Evolutionary conservation across 2,329 filamentous ascomycete genomes (phyloP).

Genomic region (Calonectria fujianensis): DNA sequence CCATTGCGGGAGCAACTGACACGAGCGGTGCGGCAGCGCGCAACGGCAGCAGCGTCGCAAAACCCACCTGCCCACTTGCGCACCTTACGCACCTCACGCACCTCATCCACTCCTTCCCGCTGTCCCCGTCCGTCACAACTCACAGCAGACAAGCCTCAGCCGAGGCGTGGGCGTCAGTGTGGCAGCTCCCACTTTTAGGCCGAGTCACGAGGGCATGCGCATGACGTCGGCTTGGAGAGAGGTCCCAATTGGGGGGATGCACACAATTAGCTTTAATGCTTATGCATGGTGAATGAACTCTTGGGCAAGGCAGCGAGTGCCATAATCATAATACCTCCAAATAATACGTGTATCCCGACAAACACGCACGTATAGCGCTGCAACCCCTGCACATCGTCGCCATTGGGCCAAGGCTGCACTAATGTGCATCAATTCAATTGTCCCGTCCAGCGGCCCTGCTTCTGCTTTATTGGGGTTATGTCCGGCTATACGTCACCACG

Average conservation of each 20-base stretch:
- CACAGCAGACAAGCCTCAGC: slow-evolving; percentile 23
- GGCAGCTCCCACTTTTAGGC: slow-evolving; percentile 36
- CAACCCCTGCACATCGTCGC: neutral
- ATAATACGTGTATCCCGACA: slow-evolving; percentile 12
- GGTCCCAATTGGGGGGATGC: slow-evolving; percentile 25
- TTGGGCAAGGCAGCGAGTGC: neutral
- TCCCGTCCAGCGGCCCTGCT: slow-evolving; percentile 43
- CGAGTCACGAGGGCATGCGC: slow-evolving; percentile 28
- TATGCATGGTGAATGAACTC: slow-evolving; percentile 15
- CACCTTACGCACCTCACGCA: neutral
- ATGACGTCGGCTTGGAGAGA: slow-evolving; percentile 14
- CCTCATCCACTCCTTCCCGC: slow-evolving; percentile 6
- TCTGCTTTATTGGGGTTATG: slow-evolving; percentile 47
- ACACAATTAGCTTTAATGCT: slow-evolving; percentile 28
- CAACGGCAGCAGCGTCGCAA: slow-evolving; percentile 4
- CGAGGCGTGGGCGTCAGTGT: slow-evolving; percentile 25
- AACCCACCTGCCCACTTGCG: neutral
- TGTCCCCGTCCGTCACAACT: slow-evolving; percentile 7
- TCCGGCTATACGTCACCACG: slow-evolving; percentile 33
- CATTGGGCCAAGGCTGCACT: neutral
- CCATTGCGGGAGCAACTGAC: slow-evolving; percentile 4
- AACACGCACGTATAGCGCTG: neutral
- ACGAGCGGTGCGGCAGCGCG: neutral
- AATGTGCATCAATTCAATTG: slow-evolving; percentile 4
- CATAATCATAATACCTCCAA: neutral